These are phyloP conservation scores for Strobilomyces dryophilus DNA, from an alignment of 768 basidiomycete species.

Conservation along the genomic window DNA sequence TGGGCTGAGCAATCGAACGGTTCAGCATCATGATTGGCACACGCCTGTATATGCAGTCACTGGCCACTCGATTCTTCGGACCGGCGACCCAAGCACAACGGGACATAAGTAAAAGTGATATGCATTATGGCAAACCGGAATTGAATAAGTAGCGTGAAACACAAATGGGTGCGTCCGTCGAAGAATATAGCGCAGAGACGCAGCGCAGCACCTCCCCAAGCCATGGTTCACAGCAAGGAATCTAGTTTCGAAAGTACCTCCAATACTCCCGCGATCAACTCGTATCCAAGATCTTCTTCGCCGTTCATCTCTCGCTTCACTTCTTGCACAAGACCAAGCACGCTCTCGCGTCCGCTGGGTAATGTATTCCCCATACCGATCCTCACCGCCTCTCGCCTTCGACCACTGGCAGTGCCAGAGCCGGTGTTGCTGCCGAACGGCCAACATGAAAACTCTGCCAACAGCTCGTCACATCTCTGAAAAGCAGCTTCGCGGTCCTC, in stretches of 20 bases:
- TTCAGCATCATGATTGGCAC: too few species aligned
- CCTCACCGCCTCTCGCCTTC: slow-evolving; percentile 40
- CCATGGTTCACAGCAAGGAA: slow-evolving; percentile 39
- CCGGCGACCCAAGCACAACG: neutral
- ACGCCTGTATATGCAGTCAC: too few species aligned
- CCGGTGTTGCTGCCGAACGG: slow-evolving; percentile 61
- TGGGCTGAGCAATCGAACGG: too few species aligned
- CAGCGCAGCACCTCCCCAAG: neutral
- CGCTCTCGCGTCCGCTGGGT: slow-evolving; percentile 56
- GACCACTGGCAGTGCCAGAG: slow-evolving; percentile 32
- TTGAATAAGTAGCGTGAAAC: slow-evolving; percentile 8
- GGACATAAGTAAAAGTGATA: neutral
- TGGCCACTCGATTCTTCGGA: neutral
- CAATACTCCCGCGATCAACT: slow-evolving; percentile 87
- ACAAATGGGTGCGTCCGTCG: neutral
- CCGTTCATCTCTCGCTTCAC: slow-evolving; percentile 66
- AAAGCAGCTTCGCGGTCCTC: slow-evolving; percentile 95
- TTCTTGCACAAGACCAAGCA: slow-evolving; percentile 71
- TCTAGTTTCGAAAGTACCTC: slow-evolving; percentile 93
- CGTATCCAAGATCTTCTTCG: slow-evolving; percentile 83
- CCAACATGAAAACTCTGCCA: slow-evolving; percentile 89
- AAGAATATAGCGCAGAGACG: neutral
- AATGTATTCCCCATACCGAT: slow-evolving; percentile 55
- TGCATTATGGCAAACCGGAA: slow-evolving; percentile 10
- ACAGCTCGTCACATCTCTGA: slow-evolving; percentile 87